Evolutionary conservation across 2,329 filamentous ascomycete genomes (phyloP), one percentile per base, ranked within the genome.

Genomic region (Sporothrix luriei): DNA sequence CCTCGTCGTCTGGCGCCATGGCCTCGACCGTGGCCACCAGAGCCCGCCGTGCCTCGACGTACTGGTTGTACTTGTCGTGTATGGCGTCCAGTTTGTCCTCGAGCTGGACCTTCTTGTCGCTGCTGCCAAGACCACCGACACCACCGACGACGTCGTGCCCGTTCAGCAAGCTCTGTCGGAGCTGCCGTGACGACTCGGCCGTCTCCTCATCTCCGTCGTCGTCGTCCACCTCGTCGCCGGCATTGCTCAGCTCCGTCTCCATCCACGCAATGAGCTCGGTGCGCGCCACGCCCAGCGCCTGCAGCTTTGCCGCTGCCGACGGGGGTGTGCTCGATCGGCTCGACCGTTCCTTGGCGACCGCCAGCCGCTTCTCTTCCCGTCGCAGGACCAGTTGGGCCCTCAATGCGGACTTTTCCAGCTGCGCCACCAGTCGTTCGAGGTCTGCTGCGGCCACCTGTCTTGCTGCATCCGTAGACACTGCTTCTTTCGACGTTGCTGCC

Each of bases 231-330:
- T 57, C 66, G 0, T 75, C 75, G 6, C 76, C 62, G 1, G 86
- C 85, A 68, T 85, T 86, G 66, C 82, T 79, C 26, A 90, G 78
- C 75, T 90, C 88, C 5, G 79, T 80, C 76, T 90, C 88, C 69
- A 90, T 89, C 88, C 88, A 90, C 69, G 78, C 81, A 70, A 90
- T 90, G 66, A 90, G 81, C 72, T 87, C 85, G 66, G 84, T 84
- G 19, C 88, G 82, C 13, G 88, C 86, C 9, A 79, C 79, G 54
- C 82, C 83, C 11, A 90, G 78, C 16, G 88, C 88, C 62, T 82
- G 79, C 2, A 87, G 73, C 72, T 84, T 85, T 19, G 79, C 77
- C 73, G 16, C 78, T 76, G 13, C 76, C 21, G 62, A n/a, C 5
- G 13, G 46, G 3, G 70, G 21, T 19, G 70, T 33, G 26, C 6